A percentile compares a stretch with the other conserved stretches of the same genome.
phyloP scores from a whole-genome alignment of 495 filamentous ascomycete species.

The Aspergillus panamensis region DNA sequence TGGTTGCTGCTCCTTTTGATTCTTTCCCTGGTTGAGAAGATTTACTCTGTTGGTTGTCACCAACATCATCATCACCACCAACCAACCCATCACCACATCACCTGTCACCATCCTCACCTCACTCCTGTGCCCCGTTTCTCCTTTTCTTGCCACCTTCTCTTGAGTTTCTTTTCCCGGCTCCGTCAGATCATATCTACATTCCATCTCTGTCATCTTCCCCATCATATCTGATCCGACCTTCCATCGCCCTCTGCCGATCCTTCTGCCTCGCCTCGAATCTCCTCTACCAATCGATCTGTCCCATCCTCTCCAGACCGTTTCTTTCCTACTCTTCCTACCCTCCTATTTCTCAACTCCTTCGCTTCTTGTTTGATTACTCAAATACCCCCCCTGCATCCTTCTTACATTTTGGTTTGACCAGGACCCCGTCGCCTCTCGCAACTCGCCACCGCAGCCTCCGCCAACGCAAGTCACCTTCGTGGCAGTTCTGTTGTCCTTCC shows the following conservation, averaged over 20 bases:
- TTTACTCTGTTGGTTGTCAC: not conserved
- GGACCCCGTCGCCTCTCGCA: conserved; percentile 3
- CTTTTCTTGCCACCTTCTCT: conserved; percentile 4
- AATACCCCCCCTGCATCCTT: conserved; percentile 6
- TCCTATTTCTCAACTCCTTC: conserved; percentile 6
- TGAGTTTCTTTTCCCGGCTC: not conserved
- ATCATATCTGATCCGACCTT: conserved; percentile 29
- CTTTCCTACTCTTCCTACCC: conserved; percentile 13
- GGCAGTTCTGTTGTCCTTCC: conserved; percentile 13
- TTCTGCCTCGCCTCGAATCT: conserved; percentile 7
- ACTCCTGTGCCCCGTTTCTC: conserved; percentile 2
- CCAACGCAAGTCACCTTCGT: conserved; percentile 10
- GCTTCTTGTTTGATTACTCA: conserved; percentile 1
- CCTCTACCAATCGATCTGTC: conserved; percentile 14
- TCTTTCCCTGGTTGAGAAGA: not conserved
- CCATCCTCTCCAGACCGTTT: conserved; percentile 11
- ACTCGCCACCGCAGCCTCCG: conserved; percentile 17
- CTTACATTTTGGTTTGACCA: conserved; percentile 11
- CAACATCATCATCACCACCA: not conserved
- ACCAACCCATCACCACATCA: not conserved
- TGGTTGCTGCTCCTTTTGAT: not conserved
- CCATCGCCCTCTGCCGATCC: conserved; percentile 20
- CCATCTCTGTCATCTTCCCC: conserved; percentile 9
- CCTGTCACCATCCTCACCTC: conserved; percentile 1
- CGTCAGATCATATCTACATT: conserved; percentile 9